Base-by-base conservation (phyloP, 192 early-diverging fungal species). In the Mortierella claussenii region DNA sequence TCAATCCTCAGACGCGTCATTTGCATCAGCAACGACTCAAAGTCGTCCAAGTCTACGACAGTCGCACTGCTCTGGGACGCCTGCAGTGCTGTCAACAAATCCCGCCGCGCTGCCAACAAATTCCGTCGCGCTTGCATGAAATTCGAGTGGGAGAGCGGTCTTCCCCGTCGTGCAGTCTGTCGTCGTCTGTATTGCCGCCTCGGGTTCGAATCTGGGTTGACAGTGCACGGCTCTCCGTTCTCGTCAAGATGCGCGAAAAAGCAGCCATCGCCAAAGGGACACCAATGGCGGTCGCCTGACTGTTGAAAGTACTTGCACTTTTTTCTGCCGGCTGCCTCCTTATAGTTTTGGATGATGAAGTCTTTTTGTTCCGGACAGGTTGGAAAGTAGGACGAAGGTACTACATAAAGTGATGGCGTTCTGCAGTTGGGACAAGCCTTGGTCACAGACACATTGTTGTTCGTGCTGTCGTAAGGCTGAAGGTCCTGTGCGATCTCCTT, bases 341-440 rank as follows among this genome's bases (percentile, higher is more conserved):
- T 60, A 31, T 60, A 60, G 43, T 65, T 66, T 17, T 48, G 56
- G 11, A 76, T 61, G 37, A 76, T 76, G 20, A 55, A 46, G 23
- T 76, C 64, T 31, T 76, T 76, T 46, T 76, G 64, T 23, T 66
- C 73, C 4, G 62, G 26, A 13, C 28, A 43, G 15, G 73, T 26
- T 18, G 73, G 73, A 40, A 76, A 76, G 40, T 56, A 67, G 11
- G 73, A 76, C 7, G 73, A 76, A 9, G 73, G 73, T 2, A 76
- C 63, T 13, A 76, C 47, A 33, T 62, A 76, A 20, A 76, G 64
- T 5, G 73, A 76, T 10, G 51, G 73, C 13, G 73, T 76, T 18
- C 73, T 36, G 20, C 73, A 76, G 37, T 76, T 76, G 17, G 73
- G 73, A 15, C 73, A 76, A 5, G 73, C 73, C 18, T 76, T 76